Evolutionary conservation across 768 basidiomycete species (phyloP).

Genomic region (Holtermannia corniformis): DNA sequence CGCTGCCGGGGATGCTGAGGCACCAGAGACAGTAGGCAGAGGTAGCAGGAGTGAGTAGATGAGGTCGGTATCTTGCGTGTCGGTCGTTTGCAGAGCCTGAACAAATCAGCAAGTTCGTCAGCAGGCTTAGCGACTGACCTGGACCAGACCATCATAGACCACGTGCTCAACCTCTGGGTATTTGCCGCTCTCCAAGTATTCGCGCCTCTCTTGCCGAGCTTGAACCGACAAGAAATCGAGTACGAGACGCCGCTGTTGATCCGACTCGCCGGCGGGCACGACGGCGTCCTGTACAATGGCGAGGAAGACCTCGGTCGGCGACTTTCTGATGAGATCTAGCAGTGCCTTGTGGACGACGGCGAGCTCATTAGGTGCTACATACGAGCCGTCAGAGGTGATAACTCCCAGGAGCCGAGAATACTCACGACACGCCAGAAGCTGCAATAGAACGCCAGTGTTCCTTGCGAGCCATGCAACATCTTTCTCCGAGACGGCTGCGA

Average conservation of each 20-base stretch:
- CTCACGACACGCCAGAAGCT: constrained; percentile 31
- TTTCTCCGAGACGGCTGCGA: constrained; percentile 27
- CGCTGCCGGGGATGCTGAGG: constrained; percentile 7
- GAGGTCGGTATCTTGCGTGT: constrained; percentile 5
- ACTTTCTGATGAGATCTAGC: constrained; percentile 13
- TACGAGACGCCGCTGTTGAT: constrained; percentile 5
- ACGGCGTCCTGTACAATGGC: constrained; percentile 28
- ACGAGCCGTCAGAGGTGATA: background rate
- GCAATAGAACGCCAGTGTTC: constrained; percentile 32
- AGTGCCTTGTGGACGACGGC: constrained; percentile 21
- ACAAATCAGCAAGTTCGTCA: background rate
- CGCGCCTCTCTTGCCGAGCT: background rate
- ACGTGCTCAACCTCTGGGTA: constrained; percentile 12
- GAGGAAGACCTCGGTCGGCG: constrained; percentile 19
- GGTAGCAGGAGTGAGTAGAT: constrained; percentile 15
- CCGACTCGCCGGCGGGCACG: constrained; percentile 21
- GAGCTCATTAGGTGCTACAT: constrained; percentile 24
- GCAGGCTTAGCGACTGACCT: background rate
- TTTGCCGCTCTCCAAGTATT: constrained; percentile 10
- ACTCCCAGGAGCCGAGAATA: background rate
- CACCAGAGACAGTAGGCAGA: constrained; percentile 17
- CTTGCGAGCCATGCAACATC: constrained; percentile 33
- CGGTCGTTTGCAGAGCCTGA: background rate
- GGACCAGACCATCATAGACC: constrained; percentile 21
- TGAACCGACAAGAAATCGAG: background rate